Base-by-base conservation (phyloP, 1,284 basidiomycete genomes). In the Leccinum pachyderme region DNA sequence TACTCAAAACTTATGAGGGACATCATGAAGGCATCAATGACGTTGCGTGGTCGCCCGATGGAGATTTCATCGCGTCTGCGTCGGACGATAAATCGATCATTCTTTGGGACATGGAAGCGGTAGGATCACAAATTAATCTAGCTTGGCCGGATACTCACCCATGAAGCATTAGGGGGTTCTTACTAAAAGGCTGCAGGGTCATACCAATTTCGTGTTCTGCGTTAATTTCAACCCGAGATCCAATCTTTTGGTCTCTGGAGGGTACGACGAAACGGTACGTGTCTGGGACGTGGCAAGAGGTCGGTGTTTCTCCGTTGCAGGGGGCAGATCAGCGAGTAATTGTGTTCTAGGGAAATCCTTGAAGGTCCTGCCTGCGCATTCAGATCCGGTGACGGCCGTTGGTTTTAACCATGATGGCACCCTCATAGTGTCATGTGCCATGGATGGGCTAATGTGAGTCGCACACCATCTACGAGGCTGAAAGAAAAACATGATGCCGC, bases 221-320 rank as follows among this genome's bases (percentile, higher is more conserved):
- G 80, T 96, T 7, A 90, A 93, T 60, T 98, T 90, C 73, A 95
- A 92, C 63, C 94, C 93, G 0, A 82, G 86, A 60, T 89, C 89
- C 0, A 96, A 94, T 67, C 75, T 99, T 32, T 76, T 98, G 33
- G 95, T 91, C 11, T 95, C 92, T 25, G 96, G 95, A 13, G 89
- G 90, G 1, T 96, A 93, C 64, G 96, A 99, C 64, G 96, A 99
- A 76, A 93, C 91, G 9, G 91, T 98, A 7, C 83, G 93, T 39
- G 80, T 98, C 4, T 99, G 96, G 96, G 95, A 98, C 68, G 86
- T 96, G n/a, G 84, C 88, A 31, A 79, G 86, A 81, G 92, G 91
- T 91, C 59, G n/a, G 57, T 52, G 27, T 41, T 44, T 44, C 12
- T 48, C 29, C n/a, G 27, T 37, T 25, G 7, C 27, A 52, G n/a